Base-by-base conservation (phyloP, 495 filamentous ascomycete genomes). In the Lichenothelia convexa region DNA sequence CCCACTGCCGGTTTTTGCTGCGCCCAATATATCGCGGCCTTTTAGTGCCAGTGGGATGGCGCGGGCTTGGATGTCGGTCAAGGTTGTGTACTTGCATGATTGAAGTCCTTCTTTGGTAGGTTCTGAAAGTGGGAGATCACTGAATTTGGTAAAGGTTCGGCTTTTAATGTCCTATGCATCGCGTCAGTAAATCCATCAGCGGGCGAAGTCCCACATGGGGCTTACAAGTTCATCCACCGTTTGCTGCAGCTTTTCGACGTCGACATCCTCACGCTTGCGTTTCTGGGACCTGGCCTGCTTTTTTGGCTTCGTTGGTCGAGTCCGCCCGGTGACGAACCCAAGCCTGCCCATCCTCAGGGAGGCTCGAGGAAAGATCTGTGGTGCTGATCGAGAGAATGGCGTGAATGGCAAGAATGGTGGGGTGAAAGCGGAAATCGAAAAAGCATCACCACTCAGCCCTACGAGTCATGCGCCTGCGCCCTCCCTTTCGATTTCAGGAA, bases 1-100 rank as follows among this genome's bases (percentile, higher is more conserved):
- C 40, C 89, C 89, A 56, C 80, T 87, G 31, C 89, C 89, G 1
- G 89, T 99, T 56, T 93, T 94, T 27, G 89, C 89, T 17, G 91
- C 89, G 29, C 89, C 89, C 34, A 99, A 77, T 22, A 94, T 78
- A 50, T 99, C 91, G 17, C 64, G 61, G 34, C 83, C 85, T 58
- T 91, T 83, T 39, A 99, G 65, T 3, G 80, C 86, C 34, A 78
- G 64, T 5, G 77, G 80, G 46, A 99, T 78, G 15, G 84, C 82
- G 54, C 75, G 76, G 23, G 72, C 71, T 56, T 99, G 89, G 45
- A 99, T 84, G 41, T 92, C 84, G 26, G 91, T 99, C 34, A 94
- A 62, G 12, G 68, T 73, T 51, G 85, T 80, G 65, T 81, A 99
- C 51, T 93, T 83, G 5, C 78, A 81, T n/a, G 78, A 65, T 39